Base-by-base conservation (phyloP, 2,329 filamentous ascomycete genomes). In the Ambrosiella beaveri region DNA sequence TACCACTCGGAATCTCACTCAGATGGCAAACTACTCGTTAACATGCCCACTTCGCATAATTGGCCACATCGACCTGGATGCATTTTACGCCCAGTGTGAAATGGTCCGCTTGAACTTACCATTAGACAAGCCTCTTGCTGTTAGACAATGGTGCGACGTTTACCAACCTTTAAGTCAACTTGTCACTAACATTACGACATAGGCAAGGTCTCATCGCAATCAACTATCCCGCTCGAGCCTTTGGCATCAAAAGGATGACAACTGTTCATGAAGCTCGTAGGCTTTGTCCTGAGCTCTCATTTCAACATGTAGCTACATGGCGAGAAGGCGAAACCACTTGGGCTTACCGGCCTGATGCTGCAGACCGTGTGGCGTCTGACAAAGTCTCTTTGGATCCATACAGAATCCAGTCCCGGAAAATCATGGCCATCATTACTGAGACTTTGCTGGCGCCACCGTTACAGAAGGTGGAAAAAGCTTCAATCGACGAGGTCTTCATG, bases 381-480 rank as follows among this genome's bases (percentile, higher is more conserved):
- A 98, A 98, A 70, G 93, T 97, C 41, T 95, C 87, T 6, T 73
- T 98, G 44, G 93, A 98, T 68, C 88, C 89, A 8, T 98, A 97
- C 70, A 80, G 93, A 40, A 75, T 87, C 37, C 80, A 96, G 69
- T 94, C 87, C 15, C 79, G 89, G 62, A 85, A 78, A 71, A 96
- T 97, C 60, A 68, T 97, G 64, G 79, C 81, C 9, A 71, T 82
- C 59, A 86, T 97, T 66, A 91, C 89, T 66, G 84, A 85, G 3
- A 73, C 74, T 39, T 71, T 96, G 50, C 85, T 86, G 1, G 85
- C 86, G 1, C 67, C 76, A 0, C 70, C 78, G 49, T 68, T 82
- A 61, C 86, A 88, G 67, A 81, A 77, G 65, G 81, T 96, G 50
- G 91, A 98, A 73, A 98, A 97, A 68, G 93, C 91, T 15, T 85